Conservation (phyloP, 371 early-diverging fungal genomes). For the Mycotypha africana region DNA sequence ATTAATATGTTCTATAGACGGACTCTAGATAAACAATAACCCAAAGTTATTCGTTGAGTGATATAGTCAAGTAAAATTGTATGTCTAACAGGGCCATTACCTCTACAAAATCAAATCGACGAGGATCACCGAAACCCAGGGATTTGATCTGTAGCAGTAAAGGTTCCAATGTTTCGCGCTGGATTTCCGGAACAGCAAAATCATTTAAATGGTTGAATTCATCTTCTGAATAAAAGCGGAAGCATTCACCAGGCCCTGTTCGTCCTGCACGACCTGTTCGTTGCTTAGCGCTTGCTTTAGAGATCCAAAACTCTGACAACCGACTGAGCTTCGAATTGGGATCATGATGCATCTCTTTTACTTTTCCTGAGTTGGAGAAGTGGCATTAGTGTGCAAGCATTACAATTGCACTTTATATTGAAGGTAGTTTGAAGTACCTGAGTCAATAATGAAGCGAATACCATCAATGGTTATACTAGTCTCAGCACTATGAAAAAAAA, state of each 20-base stretch:
- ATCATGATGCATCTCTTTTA: slow-evolving; percentile 63
- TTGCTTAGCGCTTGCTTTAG: slow-evolving; percentile 93
- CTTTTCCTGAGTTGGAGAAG: slow-evolving; percentile 49
- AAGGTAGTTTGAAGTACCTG: no score
- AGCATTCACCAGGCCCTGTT: slow-evolving; percentile 96
- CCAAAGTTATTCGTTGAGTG: no score
- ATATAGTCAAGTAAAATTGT: background rate
- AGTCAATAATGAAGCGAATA: slow-evolving; percentile 96
- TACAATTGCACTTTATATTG: no score
- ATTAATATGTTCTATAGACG: slow-evolving; percentile 57
- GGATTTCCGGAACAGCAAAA: slow-evolving; percentile 91
- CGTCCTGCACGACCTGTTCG: slow-evolving; percentile 99
- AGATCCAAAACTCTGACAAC: slow-evolving; percentile 83
- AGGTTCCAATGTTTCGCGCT: slow-evolving; percentile 82
- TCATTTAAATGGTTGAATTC: slow-evolving; percentile 88
- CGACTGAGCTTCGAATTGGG: slow-evolving; percentile 50
- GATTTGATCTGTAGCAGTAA: slow-evolving; percentile 74
- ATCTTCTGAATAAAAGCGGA: slow-evolving; percentile 92
- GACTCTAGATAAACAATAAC: slow-evolving; percentile 25
- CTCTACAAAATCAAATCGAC: slow-evolving; percentile 52
- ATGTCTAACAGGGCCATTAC: slow-evolving; percentile 3
- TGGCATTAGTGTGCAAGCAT: background rate
- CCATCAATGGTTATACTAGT: slow-evolving; percentile 98
- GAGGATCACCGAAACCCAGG: slow-evolving; percentile 49
- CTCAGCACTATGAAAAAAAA: slow-evolving; percentile 65